Evolutionary conservation across 441 rosid genomes (phyloP).

Genomic region (Manihot esculenta): DNA sequence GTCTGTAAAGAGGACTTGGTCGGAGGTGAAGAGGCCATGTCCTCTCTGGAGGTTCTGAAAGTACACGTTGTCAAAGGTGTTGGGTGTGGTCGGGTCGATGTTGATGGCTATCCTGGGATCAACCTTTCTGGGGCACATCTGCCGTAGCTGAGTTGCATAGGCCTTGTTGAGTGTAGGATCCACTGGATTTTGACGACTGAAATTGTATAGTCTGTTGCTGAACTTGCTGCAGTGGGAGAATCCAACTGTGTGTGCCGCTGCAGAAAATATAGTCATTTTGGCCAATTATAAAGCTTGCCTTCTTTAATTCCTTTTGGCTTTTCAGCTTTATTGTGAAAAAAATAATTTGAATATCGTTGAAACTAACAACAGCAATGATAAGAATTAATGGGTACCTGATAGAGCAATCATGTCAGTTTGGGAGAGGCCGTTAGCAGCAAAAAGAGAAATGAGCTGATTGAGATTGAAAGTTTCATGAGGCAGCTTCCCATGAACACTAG

Average conservation of each 20-base stretch:
- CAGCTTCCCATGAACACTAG: constrained; percentile 59
- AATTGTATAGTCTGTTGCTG: constrained; percentile 60
- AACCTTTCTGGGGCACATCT: constrained; percentile 62
- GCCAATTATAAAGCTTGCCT: too few species aligned
- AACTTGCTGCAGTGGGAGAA: constrained; percentile 78
- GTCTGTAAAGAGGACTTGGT: constrained; percentile 70
- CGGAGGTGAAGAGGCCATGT: constrained; percentile 81
- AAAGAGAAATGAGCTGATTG: constrained; percentile 55
- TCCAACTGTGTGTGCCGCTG: constrained; percentile 89
- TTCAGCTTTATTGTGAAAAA: too few species aligned
- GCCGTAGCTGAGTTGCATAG: constrained; percentile 54
- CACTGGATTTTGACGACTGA: constrained; percentile 44
- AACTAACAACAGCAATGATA: too few species aligned
- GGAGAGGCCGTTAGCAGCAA: constrained; percentile 55
- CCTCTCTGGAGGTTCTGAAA: constrained; percentile 69
- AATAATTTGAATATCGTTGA: too few species aligned
- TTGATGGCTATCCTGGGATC: constrained; percentile 76
- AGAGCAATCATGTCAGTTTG: constrained; percentile 96
- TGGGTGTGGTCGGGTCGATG: constrained; percentile 83
- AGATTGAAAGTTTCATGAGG: constrained; percentile 65
- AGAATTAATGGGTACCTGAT: constrained; percentile 49
- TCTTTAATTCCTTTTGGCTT: too few species aligned
- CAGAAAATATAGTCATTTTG: neutral
- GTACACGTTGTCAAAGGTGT: constrained; percentile 64
- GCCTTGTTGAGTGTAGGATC: constrained; percentile 62